Conservation (phyloP, 768 basidiomycete genomes). For the Boletus coccyginus region DNA sequence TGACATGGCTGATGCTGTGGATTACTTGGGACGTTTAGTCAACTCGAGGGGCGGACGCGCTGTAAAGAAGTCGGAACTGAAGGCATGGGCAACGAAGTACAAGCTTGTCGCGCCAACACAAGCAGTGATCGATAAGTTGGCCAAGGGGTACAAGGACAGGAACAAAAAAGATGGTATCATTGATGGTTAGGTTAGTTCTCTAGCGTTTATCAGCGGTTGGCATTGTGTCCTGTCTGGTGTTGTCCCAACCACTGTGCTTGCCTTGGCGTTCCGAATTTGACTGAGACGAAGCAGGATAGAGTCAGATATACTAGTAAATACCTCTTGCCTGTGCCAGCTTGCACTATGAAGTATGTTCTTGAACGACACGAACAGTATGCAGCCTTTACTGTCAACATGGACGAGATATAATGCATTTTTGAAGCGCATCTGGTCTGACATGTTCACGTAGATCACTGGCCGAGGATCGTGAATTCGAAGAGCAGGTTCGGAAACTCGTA, state of each 20-base stretch:
- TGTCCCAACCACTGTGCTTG: neutral
- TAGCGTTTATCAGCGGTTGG: neutral
- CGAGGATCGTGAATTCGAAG: no score
- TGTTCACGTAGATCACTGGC: no score
- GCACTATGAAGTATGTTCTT: no score
- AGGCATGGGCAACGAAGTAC: neutral
- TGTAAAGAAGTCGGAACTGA: conserved; percentile 7
- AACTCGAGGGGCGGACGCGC: neutral
- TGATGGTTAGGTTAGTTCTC: neutral
- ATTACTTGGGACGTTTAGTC: conserved; percentile 5
- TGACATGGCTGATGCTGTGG: conserved; percentile 6
- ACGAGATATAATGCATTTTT: no score
- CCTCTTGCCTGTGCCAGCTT: no score
- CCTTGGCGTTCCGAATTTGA: neutral
- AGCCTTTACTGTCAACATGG: no score
- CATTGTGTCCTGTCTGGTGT: no score
- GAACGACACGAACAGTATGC: no score
- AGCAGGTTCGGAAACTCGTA: no score
- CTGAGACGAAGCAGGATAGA: neutral
- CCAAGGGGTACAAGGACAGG: neutral
- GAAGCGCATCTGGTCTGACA: no score
- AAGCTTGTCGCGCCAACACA: neutral
- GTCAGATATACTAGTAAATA: neutral
- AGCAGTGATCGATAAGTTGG: neutral
- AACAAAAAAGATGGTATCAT: neutral